Conservation (phyloP, 208 protist genomes). For the Herpetomonas samuelpessoai region DNA sequence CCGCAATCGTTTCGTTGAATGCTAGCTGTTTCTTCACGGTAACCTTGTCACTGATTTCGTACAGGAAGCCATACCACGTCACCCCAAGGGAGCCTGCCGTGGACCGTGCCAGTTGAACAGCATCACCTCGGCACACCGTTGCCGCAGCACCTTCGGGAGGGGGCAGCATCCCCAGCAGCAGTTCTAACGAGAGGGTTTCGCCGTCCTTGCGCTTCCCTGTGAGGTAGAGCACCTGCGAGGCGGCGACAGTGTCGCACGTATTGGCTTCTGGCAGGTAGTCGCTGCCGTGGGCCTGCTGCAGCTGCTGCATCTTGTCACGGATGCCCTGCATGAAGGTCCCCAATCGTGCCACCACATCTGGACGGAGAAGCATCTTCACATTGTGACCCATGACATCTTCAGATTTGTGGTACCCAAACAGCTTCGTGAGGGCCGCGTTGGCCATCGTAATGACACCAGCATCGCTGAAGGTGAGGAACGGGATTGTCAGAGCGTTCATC, state of each 20-base stretch:
- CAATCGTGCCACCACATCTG: slow-evolving; percentile 4
- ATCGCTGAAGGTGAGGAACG: slow-evolving; percentile 11
- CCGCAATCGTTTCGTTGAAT: slow-evolving; percentile 10
- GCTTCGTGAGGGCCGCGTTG: slow-evolving; percentile 9
- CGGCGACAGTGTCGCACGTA: neutral
- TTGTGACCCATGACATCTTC: slow-evolving; percentile 14
- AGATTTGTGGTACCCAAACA: slow-evolving; percentile 16
- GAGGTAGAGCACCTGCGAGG: neutral
- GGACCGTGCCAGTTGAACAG: neutral
- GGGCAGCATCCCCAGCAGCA: neutral
- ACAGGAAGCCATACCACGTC: slow-evolving; percentile 15
- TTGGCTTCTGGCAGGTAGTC: neutral
- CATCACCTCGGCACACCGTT: neutral
- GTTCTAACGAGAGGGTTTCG: neutral
- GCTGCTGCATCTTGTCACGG: neutral
- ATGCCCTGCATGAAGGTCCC: slow-evolving; percentile 1
- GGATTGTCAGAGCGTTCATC: slow-evolving; percentile 3
- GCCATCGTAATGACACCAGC: slow-evolving; percentile 13
- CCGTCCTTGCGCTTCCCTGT: slow-evolving; percentile 1
- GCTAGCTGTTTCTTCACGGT: slow-evolving; percentile 10
- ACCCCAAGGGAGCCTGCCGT: neutral
- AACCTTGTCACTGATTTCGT: slow-evolving; percentile 6
- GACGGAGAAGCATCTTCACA: slow-evolving; percentile 21
- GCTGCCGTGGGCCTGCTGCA: neutral
- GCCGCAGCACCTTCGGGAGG: neutral